phyloP scores from a whole-genome alignment of 495 filamentous ascomycete species.

The Aspergillus saccharolyticus region DNA sequence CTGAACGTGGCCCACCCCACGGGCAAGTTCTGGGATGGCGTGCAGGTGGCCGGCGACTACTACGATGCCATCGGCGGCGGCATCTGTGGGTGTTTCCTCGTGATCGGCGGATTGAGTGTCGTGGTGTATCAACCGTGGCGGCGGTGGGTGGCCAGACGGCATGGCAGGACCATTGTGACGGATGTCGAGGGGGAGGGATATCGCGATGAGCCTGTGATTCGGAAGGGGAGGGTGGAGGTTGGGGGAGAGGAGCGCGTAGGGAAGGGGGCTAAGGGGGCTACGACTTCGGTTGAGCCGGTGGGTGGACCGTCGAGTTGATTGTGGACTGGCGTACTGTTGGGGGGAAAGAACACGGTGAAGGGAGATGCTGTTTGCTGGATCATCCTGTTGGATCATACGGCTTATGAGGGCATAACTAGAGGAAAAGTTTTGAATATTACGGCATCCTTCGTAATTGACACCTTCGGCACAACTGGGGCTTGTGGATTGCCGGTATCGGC shows the following conservation, averaged over 20 bases:
- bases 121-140: constrained; percentile 75
- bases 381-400: too few species aligned
- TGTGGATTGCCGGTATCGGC: too few species aligned
- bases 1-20: constrained; percentile 66
- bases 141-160: constrained; percentile 47
- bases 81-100: constrained; percentile 77
- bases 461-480: too few species aligned
- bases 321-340: not conserved
- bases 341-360: too few species aligned
- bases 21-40: constrained; percentile 83
- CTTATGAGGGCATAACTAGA: too few species aligned
- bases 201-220: constrained; percentile 18
- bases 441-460: too few species aligned
- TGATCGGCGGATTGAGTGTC: constrained; percentile 68
- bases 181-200: constrained; percentile 19
- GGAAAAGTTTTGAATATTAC: too few species aligned
- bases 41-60: constrained; percentile 66
- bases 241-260: constrained; percentile 8
- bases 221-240: not conserved
- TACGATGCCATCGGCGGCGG: constrained; percentile 82
- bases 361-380: too few species aligned
- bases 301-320: not conserved
- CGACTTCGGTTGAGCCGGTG: not conserved
- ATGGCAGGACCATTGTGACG: constrained; percentile 26
- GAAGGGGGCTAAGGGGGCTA: constrained; percentile 8